Base-by-base conservation (phyloP, 1,139 yeast species). In the Kurtzmaniella quercitrusa region DNA sequence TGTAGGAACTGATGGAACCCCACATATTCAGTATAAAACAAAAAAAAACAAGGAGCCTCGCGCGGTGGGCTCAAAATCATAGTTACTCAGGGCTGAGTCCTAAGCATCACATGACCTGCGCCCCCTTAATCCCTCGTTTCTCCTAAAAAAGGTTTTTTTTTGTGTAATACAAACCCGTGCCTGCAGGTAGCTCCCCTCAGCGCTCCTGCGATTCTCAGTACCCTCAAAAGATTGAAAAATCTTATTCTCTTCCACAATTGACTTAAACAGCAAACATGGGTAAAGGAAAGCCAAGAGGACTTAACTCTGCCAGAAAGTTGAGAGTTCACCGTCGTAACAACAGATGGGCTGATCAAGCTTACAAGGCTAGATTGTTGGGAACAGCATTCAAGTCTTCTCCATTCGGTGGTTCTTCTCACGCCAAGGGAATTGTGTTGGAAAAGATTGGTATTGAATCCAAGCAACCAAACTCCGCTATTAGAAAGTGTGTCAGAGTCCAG, bases 401-500 rank as follows among this genome's bases (percentile, higher is more conserved):
- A 76, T 93, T 94, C 72, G 98, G 98, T 77, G 98, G 98, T 73
- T 91, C 98, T 68, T 94, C 98, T 66, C 98, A 94, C 89, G 99
- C 98, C 70, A 93, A 93, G 83, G 99, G 99, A 72, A 94, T 94
- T 69, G 99, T 94, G 58, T 88, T 94, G 73, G 99, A 94, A 82
- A 94, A 94, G 81, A 86, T 93, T 67, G 98, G 98, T 83, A 85
- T 94, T 75, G 98, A 93, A 82, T 95, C 99, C 75, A 94, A 94
- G 82, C 99, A 94, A 83, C 99, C 99, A 79, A 94, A 94, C 95
- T 94, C 98, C 66, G 99, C 98, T 79, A 93, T 93, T 72, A 93
- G 98, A 88, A 94, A 94, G 85, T 94, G 98, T 87, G 99, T 94
- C 76, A 91, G 97, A 85, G 98, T 94, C 57, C 98, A 93, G 82